Evolutionary conservation across 495 filamentous ascomycete species (phyloP), one percentile per base, ranked within the genome.

Genomic region (Tuber microsphaerosporum): DNA sequence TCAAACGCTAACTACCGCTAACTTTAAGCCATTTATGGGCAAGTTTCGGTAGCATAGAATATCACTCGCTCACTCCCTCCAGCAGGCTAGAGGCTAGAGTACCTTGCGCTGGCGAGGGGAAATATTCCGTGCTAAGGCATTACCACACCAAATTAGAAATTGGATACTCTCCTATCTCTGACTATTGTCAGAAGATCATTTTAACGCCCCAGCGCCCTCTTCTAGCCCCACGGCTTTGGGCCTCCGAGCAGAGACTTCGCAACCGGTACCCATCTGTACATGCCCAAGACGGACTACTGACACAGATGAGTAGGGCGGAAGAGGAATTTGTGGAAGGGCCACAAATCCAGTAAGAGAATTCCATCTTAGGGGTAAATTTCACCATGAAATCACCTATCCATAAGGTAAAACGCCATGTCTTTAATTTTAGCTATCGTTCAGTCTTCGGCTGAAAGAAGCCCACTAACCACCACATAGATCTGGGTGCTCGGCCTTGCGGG

Each of bases 401-500:
- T 0, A 26, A 10, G 2, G 2, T 31, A n/a, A 3, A 31, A 9
- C 14, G n/a, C 0, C 56, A 61, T 61, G 5, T 16, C 2, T 61
- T 61, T 31, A 10, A 61, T 31, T 61, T 61, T 2, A 61, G 12
- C n/a, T 31, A 16, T 61, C 12, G 10, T 16, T 61, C 56, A 31
- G n/a, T 10, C 26, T 5, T 16, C 9, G 56, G n/a, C n/a, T 31
- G 10, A 61, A 16, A 56, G 2, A 12, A n/a, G 46, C 9, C 46
- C 46, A 9, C 22, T 2, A 56, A 10, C 48, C 20, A 51, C 46
- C 22, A 26, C 8, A n/a, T 20, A 22, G 22, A 22, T 26, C 48
- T 10, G 5, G 19, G 10, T 1, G 26, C 10, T 12, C 0, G 4
- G 31, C 1, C n/a, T 10, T 31, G 0, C n/a, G 2, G 0, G n/a